phyloP scores from a whole-genome alignment of 768 basidiomycete genomes.

The Lanmaoa pseudosensibilis region DNA sequence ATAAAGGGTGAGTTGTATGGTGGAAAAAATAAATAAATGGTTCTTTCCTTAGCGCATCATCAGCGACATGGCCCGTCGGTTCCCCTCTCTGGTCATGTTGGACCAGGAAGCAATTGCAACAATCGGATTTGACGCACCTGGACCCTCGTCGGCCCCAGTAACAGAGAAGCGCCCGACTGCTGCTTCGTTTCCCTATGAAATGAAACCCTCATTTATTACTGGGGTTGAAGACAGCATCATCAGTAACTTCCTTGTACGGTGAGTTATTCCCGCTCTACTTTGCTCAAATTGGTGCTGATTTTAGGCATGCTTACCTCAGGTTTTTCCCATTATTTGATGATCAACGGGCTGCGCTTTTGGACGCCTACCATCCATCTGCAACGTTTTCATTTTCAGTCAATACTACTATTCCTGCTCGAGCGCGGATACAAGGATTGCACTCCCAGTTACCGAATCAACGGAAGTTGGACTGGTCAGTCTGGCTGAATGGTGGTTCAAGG shows the following conservation, averaged over 20 bases:
- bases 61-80: constrained; percentile 80
- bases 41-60: constrained; percentile 7
- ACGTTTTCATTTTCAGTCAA: constrained; percentile 91
- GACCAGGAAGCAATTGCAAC: constrained; percentile 76
- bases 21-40: neutral
- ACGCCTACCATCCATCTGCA: constrained; percentile 81
- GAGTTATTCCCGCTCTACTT: constrained; percentile 27
- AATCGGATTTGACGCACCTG: constrained; percentile 77
- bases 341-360: constrained; percentile 61
- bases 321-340: constrained; percentile 86
- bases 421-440: constrained; percentile 70
- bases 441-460: constrained; percentile 76
- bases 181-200: constrained; percentile 75
- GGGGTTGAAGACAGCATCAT: constrained; percentile 71
- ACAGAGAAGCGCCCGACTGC: constrained; percentile 48
- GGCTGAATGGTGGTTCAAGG: constrained; percentile 66
- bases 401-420: constrained; percentile 77
- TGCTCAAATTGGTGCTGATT: constrained; percentile 4
- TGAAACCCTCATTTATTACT: constrained; percentile 71
- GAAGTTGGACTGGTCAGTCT: constrained; percentile 75
- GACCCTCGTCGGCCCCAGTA: constrained; percentile 44
- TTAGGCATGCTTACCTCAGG: constrained; percentile 38
- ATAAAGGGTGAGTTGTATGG: constrained; percentile 56
- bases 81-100: constrained; percentile 78
- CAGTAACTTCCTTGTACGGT: constrained; percentile 78